Conservation (phyloP, 2,329 filamentous ascomycete genomes). For the Aschersonia sp. region DNA sequence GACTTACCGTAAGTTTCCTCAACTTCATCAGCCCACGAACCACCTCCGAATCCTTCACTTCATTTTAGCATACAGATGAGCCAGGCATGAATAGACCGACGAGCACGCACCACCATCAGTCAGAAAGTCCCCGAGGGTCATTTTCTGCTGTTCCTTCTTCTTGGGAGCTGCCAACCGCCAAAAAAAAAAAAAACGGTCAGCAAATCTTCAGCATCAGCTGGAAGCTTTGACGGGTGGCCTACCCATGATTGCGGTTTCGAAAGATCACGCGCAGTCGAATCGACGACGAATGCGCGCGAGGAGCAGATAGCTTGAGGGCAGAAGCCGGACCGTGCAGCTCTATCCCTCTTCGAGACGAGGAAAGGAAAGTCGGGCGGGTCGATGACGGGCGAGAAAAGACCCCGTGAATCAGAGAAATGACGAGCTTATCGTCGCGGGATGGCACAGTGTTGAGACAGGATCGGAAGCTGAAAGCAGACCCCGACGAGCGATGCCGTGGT, state of each 20-base stretch:
- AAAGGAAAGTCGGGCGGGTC: background rate
- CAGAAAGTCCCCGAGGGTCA: slow-evolving; percentile 95
- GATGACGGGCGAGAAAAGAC: slow-evolving; percentile 2
- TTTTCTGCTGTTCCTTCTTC: slow-evolving; percentile 90
- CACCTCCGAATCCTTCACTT: slow-evolving; percentile 34
- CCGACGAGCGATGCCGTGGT: slow-evolving; percentile 25
- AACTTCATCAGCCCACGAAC: slow-evolving; percentile 98
- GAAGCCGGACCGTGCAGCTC: slow-evolving; percentile 14
- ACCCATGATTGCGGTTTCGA: slow-evolving; percentile 46
- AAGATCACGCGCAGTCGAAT: slow-evolving; percentile 31
- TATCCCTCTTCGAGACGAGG: slow-evolving; percentile 9
- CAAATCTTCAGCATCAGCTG: background rate
- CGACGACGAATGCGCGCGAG: slow-evolving; percentile 24
- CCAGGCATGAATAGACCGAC: slow-evolving; percentile 4
- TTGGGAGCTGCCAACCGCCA: slow-evolving; percentile 62
- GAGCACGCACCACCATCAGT: slow-evolving; percentile 64
- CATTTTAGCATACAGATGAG: slow-evolving; percentile 7
- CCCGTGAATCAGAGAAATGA: slow-evolving; percentile 3
- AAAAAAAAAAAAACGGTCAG: background rate
- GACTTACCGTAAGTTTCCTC: slow-evolving; percentile 70
- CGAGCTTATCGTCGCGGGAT: slow-evolving; percentile 9
- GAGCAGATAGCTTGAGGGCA: slow-evolving; percentile 4
- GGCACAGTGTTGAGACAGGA: background rate
- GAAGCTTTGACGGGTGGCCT: slow-evolving; percentile 14
- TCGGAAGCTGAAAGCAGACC: slow-evolving; percentile 10